A percentile compares a stretch with the other conserved stretches of the same genome.
phyloP scores from a whole-genome alignment of 192 early-diverging fungal genomes.

The Podila epicladia region DNA sequence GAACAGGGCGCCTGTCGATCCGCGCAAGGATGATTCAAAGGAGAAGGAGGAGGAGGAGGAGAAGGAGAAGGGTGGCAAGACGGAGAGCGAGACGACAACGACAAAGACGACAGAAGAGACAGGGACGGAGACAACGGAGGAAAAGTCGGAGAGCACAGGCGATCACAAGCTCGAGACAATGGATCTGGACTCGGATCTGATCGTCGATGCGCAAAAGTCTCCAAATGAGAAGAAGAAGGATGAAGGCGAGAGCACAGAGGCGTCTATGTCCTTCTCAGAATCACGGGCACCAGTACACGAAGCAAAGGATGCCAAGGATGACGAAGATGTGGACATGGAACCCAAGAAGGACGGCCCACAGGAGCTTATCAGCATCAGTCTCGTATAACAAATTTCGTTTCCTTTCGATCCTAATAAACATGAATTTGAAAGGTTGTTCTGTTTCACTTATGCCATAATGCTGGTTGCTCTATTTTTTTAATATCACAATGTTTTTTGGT shows the following conservation, averaged over 20 bases:
- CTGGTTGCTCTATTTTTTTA: too few relatives aligned
- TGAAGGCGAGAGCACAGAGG: neutral
- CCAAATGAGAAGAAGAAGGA: neutral
- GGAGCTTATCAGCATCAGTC: constrained; percentile 20
- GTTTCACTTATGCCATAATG: too few relatives aligned
- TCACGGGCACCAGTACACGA: neutral
- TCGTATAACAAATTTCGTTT: neutral
- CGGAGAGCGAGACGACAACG: neutral
- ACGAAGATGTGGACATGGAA: neutral
- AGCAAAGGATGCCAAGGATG: neutral
- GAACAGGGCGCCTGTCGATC: neutral
- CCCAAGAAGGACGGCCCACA: neutral
- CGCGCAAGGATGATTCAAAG: neutral
- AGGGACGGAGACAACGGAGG: neutral
- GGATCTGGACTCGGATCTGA: neutral
- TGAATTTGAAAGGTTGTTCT: too few relatives aligned
- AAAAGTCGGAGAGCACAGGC: neutral
- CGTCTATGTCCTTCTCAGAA: neutral
- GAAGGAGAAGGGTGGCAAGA: neutral
- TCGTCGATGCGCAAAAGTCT: constrained; percentile 3
- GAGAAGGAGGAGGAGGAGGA: neutral
- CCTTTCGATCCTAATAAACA: too few relatives aligned
- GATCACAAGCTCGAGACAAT: constrained; percentile 12
- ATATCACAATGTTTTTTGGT: too few relatives aligned
- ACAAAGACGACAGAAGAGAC: neutral